Conservation (phyloP, 2,329 filamentous ascomycete genomes). For the Cryoendolithus antarcticus region DNA sequence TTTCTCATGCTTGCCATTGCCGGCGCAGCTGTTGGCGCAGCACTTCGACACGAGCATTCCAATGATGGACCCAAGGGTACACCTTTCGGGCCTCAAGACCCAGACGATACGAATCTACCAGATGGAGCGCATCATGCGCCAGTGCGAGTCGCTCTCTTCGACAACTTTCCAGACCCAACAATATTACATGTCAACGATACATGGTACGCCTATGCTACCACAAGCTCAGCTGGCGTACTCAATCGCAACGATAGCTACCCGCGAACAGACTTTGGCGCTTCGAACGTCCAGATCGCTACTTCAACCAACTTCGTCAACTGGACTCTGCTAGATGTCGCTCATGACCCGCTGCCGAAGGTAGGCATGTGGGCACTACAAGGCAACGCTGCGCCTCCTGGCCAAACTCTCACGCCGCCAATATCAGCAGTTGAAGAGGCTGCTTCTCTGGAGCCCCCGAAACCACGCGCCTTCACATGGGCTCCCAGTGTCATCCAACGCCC, state of each 20-base stretch:
- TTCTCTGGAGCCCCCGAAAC: neutral
- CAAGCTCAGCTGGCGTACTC: conserved; percentile 21
- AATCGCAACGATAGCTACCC: conserved; percentile 6
- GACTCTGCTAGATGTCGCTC: conserved; percentile 14
- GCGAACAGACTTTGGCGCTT: conserved; percentile 12
- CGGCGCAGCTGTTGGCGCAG: conserved; percentile 13
- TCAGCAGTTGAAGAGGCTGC: too few species aligned
- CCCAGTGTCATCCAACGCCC: conserved; percentile 18
- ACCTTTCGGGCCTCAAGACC: neutral
- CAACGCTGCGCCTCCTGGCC: neutral
- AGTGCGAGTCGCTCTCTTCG: conserved; percentile 14
- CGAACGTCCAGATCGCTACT: conserved; percentile 27
- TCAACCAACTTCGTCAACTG: conserved; percentile 25
- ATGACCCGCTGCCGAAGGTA: conserved; percentile 21
- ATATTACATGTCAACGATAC: conserved; percentile 20
- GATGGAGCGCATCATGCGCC: conserved; percentile 4
- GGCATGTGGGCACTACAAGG: conserved; percentile 15
- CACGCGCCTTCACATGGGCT: conserved; percentile 20
- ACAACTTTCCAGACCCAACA: conserved; percentile 28
- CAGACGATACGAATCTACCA: too few species aligned
- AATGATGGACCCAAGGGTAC: neutral
- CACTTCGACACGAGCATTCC: conserved; percentile 4
- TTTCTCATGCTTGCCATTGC: conserved; percentile 14
- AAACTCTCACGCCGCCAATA: too few species aligned
- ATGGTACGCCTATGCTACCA: conserved; percentile 29